phyloP scores from a whole-genome alignment of 2,329 filamentous ascomycete species.

The Fusarium piperis region DNA sequence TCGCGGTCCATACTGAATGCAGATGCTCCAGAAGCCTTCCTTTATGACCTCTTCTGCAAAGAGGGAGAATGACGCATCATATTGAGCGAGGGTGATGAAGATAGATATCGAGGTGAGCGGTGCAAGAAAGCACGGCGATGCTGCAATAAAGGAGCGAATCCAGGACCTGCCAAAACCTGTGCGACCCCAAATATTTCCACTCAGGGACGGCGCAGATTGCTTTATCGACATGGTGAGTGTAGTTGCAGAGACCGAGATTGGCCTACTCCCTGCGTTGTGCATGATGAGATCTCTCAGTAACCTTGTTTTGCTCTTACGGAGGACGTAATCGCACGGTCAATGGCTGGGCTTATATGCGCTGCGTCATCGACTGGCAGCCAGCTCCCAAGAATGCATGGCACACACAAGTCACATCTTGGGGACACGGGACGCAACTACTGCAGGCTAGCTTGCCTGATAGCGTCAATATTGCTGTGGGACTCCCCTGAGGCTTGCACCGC shows the following conservation, averaged over 20 bases:
- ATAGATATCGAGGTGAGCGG: conserved; percentile 35
- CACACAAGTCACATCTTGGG: not conserved
- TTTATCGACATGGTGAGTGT: not conserved
- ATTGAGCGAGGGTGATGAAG: conserved; percentile 37
- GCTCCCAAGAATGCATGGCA: not conserved
- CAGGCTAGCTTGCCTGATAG: not conserved
- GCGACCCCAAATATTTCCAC: conserved; percentile 37
- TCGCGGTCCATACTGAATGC: conserved; percentile 23
- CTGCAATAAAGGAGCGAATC: conserved; percentile 34
- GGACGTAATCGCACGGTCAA: not conserved
- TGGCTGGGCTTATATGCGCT: not conserved
- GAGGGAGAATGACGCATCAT: conserved; percentile 29
- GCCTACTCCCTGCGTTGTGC: not conserved
- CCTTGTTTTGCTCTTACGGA: not conserved
- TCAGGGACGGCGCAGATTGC: not conserved
- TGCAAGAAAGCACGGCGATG: conserved; percentile 37
- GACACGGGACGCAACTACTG: not conserved
- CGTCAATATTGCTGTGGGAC: not conserved
- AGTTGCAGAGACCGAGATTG: conserved; percentile 5
- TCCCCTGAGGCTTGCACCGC: not conserved
- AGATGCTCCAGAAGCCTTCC: conserved; percentile 32
- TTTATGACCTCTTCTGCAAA: conserved; percentile 10
- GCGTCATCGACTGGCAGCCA: not conserved
- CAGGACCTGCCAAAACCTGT: conserved; percentile 37
- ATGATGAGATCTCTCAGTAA: not conserved